Base-by-base conservation (phyloP, 805 yeast species). In the Pichia sporocuriosa region DNA sequence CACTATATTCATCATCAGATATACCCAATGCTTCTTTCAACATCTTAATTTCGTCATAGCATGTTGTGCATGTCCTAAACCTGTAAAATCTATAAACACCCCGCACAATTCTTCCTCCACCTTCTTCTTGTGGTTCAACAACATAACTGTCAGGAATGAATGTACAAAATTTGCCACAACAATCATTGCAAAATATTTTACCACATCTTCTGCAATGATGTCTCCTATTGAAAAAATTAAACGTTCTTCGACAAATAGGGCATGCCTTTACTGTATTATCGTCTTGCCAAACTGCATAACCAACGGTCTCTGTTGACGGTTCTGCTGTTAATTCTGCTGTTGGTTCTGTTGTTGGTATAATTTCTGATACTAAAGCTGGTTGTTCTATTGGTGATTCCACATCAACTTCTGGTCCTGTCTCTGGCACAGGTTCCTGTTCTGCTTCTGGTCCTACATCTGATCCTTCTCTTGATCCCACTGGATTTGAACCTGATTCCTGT, bases 141-240 rank as follows among this genome's bases (percentile, higher is more conserved):
- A 81, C 76, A 47, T 70, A 67, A 0, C 84, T 74, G 32, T 75
- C 70, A 10, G 84, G 76, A 34, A 79, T 67, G 55, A 80, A 83
- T 26, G 69, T 65, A 6, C 75, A 68, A 32, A 62, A 59, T 19
- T 73, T 67, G 8, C 65, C 56, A 6, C 90, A 79, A 54, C 96
- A 86, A 30, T 57, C 53, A 24, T 77, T 81, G 60, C 96, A 86
- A 15, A 81, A 84, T 0, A 87, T 81, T 26, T 77, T 67, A 3
- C 96, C 96, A 63, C 96, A 86, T 44, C 65, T 69, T 39, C 93
- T 69, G 59, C 96, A 86, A 58, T 86, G 96, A 62, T 86, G 96
- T 42, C 88, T 71, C 43, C 96, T 69, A 56, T 67, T 73, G 58
- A 82, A 78, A 43, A 84, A 60, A 2, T 79, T 67, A 62, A 79